Conservation (phyloP, 441 rosid genomes). For the Adansonia gregorii region DNA sequence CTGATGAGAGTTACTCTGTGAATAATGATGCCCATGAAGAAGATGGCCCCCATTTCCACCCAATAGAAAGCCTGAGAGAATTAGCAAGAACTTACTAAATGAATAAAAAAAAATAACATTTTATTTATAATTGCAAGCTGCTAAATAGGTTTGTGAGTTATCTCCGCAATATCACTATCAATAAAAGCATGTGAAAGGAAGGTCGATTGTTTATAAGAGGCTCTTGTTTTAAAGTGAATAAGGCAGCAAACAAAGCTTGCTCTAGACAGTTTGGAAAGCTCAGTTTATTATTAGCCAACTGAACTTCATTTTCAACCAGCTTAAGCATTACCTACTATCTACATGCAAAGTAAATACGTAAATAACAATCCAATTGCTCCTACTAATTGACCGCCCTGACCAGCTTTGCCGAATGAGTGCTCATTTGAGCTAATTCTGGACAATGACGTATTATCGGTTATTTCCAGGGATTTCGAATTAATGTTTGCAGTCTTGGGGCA, state of each 20-base stretch:
- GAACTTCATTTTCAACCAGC: background rate
- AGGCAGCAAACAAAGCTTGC: background rate
- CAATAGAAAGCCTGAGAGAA: conserved; percentile 52
- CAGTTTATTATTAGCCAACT: background rate
- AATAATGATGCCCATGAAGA: conserved; percentile 45
- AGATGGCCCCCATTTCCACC: conserved; percentile 43
- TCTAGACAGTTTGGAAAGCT: background rate
- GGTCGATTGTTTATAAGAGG: background rate
- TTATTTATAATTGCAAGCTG: no score
- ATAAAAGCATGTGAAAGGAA: background rate
- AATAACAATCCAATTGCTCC: no score
- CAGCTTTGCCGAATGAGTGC: conserved; percentile 43
- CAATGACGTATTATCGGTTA: conserved; percentile 42
- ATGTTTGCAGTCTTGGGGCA: conserved; percentile 46
- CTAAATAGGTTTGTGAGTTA: no score
- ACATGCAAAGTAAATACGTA: no score
- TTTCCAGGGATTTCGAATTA: conserved; percentile 44
- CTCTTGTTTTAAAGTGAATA: no score
- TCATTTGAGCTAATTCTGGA: conserved; percentile 40
- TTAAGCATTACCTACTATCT: no score
- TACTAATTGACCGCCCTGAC: conserved; percentile 30
- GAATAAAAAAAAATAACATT: background rate
- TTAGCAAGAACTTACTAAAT: conserved; percentile 24
- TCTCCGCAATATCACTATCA: background rate
- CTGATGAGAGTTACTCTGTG: conserved; percentile 49